Conservation (phyloP, 768 basidiomycete genomes). For the Collybiopsis confluens region DNA sequence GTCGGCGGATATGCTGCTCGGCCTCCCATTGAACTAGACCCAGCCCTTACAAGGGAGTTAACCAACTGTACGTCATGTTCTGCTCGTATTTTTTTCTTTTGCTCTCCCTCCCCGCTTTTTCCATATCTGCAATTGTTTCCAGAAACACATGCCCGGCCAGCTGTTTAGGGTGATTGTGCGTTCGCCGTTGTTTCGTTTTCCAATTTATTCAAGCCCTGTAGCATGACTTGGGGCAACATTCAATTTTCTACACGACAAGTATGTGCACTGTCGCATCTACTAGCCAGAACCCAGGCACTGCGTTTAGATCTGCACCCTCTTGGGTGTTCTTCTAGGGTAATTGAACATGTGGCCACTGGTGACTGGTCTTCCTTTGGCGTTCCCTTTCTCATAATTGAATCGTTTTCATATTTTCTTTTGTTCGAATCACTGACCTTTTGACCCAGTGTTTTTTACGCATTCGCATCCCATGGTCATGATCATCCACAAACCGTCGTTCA, state of each 20-base stretch:
- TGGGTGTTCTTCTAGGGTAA: not conserved
- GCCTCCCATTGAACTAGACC: constrained; percentile 47
- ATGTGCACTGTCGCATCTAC: no score
- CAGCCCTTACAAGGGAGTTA: constrained; percentile 63
- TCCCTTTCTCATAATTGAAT: no score
- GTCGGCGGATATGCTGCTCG: constrained; percentile 26
- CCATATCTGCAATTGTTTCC: constrained; percentile 1
- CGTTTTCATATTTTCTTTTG: not conserved
- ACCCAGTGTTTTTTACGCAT: constrained; percentile 75
- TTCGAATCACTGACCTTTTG: constrained; percentile 1
- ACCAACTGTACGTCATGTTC: constrained; percentile 55
- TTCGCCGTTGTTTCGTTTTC: not conserved
- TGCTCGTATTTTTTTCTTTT: not conserved
- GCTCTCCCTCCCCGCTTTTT: constrained; percentile 12
- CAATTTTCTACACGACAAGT: not conserved
- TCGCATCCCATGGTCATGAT: constrained; percentile 74
- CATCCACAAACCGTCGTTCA: constrained; percentile 77
- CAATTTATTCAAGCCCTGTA: not conserved
- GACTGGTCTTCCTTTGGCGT: no score
- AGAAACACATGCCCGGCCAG: no score
- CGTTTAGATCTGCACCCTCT: not conserved
- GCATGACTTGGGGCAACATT: not conserved
- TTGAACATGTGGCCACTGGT: constrained; percentile 1
- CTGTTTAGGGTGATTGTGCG: not conserved
- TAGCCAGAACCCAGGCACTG: no score